A percentile compares a stretch with the other conserved stretches of the same genome.
phyloP scores from a whole-genome alignment of 495 filamentous ascomycete species.

The Coniosporium apollinis region DNA sequence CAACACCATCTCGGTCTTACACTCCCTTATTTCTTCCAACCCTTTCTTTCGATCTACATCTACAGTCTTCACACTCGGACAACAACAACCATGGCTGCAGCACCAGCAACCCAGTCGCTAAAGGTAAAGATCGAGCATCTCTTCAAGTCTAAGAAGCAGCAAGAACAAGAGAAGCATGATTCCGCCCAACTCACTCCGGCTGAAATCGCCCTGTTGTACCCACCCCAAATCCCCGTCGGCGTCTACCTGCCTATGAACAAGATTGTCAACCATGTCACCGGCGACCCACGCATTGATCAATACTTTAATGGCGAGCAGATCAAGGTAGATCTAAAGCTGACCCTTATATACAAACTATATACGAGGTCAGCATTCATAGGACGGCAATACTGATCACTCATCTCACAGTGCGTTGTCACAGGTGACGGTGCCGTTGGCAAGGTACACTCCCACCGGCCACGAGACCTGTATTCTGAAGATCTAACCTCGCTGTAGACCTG shows the following conservation, averaged over 20 bases:
- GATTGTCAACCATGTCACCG: too few species aligned
- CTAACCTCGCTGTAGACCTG: slow-evolving; percentile 56
- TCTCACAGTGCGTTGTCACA: slow-evolving; percentile 90
- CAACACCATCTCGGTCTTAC: too few species aligned
- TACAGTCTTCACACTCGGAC: too few species aligned
- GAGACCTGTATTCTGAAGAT: neutral
- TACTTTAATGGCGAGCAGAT: too few species aligned
- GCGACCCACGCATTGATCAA: too few species aligned
- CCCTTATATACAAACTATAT: too few species aligned
- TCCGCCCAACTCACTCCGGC: slow-evolving; percentile 12
- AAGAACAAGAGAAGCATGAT: slow-evolving; percentile 2
- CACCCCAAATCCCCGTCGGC: too few species aligned
- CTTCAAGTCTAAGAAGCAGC: neutral
- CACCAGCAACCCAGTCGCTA: slow-evolving; percentile 54
- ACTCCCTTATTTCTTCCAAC: too few species aligned
- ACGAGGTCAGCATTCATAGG: neutral
- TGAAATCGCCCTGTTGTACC: slow-evolving; percentile 15
- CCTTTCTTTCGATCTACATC: too few species aligned
- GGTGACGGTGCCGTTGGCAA: slow-evolving; percentile 98
- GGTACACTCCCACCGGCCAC: slow-evolving; percentile 31
- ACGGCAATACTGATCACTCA: slow-evolving; percentile 3
- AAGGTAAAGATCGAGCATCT: slow-evolving; percentile 35
- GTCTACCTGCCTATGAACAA: too few species aligned
- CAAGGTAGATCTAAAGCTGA: too few species aligned
- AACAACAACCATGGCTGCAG: slow-evolving; percentile 37